Evolutionary conservation across 2,329 filamentous ascomycete genomes (phyloP), one percentile per base, ranked within the genome.

Genomic region (Fusarium kyushuense): DNA sequence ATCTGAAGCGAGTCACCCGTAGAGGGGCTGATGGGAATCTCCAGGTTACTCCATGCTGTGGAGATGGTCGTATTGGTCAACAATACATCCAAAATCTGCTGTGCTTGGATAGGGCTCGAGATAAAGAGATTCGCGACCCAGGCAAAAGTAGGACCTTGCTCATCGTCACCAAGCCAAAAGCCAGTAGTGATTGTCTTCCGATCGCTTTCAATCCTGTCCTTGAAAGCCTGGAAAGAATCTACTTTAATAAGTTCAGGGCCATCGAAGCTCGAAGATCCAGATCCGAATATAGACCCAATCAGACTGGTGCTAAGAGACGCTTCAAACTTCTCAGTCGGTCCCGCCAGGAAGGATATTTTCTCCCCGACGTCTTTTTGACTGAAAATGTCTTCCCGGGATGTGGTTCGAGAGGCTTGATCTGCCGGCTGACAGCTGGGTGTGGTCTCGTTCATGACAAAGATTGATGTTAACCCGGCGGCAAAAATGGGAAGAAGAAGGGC

Each of bases 401-500:
- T 74, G 35, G 81, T 82, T 1, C 27, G 27, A 5, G 84, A 84
- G 0, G 84, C 72, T 46, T 83, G 80, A 3, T 84, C 81, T 1
- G 76, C 75, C 2, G 86, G 84, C 17, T 82, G 80, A 73, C 90
- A 92, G 4, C 81, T 82, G 1, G 77, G 81, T 1, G 82, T 82
- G 6, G 77, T 70, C 70, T 89, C 89, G 46, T 81, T 79, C 42
- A 86, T 84, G 10, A 97, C 81, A 72, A 95, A 94, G 3, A 96
- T 83, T 5, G 90, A 92, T 0, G 94, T 92, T 17, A 97, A 80
- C 1, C 90, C 93, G 19, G 93, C 91, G 1, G 93, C 92, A 57
- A 93, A 83, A 54, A 97, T 86, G 0, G 94, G 94, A 14, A 97
- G 87, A 1, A 93, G 70, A 36, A 97, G 84, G 1, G 93, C 93